These are phyloP conservation scores for Mrakia hoshinonis DNA, from an alignment of 768 basidiomycete genomes.

Conservation along the genomic window DNA sequence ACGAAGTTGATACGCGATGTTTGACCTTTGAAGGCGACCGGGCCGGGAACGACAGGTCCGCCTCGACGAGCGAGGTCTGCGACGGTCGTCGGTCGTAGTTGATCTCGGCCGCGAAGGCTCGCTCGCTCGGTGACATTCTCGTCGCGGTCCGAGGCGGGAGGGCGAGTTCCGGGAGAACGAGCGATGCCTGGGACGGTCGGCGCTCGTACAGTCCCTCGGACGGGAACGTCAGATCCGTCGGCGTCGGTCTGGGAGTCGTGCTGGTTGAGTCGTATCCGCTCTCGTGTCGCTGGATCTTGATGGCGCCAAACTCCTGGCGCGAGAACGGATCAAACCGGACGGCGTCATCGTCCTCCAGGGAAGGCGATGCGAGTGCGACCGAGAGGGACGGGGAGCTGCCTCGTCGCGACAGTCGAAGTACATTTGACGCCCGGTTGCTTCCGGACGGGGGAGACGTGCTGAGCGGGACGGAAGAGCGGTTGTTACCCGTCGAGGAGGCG, in stretches of 20 bases:
- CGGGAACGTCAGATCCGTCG: neutral
- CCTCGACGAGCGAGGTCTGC: neutral
- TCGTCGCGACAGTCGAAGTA: neutral
- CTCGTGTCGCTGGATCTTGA: constrained; percentile 5
- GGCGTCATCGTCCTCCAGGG: no score
- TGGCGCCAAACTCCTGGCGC: neutral
- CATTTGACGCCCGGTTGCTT: neutral
- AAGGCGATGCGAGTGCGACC: neutral
- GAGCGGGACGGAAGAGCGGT: neutral
- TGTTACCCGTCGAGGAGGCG: neutral
- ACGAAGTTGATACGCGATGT: neutral
- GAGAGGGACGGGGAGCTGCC: neutral
- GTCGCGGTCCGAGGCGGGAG: neutral
- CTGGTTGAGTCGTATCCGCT: neutral
- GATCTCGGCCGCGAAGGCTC: neutral
- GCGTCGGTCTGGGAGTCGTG: constrained; percentile 4
- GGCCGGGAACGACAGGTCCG: neutral
- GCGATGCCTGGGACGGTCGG: neutral
- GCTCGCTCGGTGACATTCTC: neutral
- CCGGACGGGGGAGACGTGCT: neutral
- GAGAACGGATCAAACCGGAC: constrained; percentile 3
- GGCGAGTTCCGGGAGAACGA: neutral
- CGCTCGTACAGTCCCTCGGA: neutral
- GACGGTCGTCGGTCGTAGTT: neutral
- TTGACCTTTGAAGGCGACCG: neutral